phyloP scores from a whole-genome alignment of 169 alveolate genomes.

The Cryptosporidium andersoni region DNA sequence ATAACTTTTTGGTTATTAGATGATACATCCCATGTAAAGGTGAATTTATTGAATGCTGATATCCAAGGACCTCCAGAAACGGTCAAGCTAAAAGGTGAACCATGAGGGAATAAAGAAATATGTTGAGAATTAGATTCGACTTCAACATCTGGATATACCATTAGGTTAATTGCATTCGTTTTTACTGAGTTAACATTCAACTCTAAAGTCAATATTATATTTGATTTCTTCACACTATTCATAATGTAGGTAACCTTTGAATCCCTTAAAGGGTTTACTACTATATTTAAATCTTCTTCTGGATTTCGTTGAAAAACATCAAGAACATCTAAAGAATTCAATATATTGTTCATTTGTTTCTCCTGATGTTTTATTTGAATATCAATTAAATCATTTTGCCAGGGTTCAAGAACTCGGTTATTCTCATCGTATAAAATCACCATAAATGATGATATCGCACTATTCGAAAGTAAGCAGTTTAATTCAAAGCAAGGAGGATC shows the following conservation, averaged over 20 bases:
- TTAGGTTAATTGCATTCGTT: conserved; percentile 10
- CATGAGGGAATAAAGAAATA: conserved; percentile 35
- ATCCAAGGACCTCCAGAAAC: conserved; percentile 43
- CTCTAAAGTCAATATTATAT: conserved; percentile 10
- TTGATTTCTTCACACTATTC: conserved; percentile 3
- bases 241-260: not conserved
- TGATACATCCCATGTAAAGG: conserved; percentile 30
- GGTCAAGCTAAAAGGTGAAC: conserved; percentile 15
- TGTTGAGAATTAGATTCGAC: conserved; percentile 8
- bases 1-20: not conserved
- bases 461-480: conserved; percentile 9
- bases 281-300: not conserved
- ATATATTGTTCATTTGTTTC: no score
- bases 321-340: no score
- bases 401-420: conserved; percentile 46
- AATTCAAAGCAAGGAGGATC: conserved; percentile 19
- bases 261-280: not conserved
- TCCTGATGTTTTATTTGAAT: conserved; percentile 8
- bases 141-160: conserved; percentile 42
- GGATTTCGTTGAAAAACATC: not conserved
- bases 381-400: conserved; percentile 19
- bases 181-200: not conserved
- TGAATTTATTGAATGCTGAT: not conserved
- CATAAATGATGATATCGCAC: conserved; percentile 8
- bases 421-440: conserved; percentile 9